Conservation (phyloP, 2,329 filamentous ascomycete genomes). For the Nemania bipapillata region DNA sequence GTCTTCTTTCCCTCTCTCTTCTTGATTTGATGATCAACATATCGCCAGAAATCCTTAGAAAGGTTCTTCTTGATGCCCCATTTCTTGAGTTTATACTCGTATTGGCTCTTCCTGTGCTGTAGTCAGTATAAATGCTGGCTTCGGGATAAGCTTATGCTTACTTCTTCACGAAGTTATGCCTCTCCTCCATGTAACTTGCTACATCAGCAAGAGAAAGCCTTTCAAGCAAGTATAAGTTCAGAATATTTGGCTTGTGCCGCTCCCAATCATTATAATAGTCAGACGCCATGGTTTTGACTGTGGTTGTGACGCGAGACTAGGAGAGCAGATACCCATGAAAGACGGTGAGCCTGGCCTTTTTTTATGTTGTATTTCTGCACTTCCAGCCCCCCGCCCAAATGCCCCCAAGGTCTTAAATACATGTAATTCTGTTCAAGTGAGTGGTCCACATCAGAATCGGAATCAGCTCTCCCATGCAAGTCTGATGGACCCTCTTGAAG, state of each 20-base stretch:
- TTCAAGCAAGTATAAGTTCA: slow-evolving; percentile 8
- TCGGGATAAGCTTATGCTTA: not conserved
- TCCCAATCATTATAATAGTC: slow-evolving; percentile 29
- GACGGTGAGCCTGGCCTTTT: not conserved
- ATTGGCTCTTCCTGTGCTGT: slow-evolving; percentile 5
- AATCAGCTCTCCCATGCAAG: not conserved
- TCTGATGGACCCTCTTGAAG: not conserved
- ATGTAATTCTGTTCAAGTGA: not conserved
- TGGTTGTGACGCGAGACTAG: not conserved
- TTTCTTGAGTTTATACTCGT: slow-evolving; percentile 24
- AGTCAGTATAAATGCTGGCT: not conserved
- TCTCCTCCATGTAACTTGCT: slow-evolving; percentile 5
- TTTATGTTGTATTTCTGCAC: not conserved
- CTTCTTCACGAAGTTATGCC: slow-evolving; percentile 24
- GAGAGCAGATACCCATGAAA: not conserved
- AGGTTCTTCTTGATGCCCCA: slow-evolving; percentile 24
- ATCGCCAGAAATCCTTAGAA: slow-evolving; percentile 6
- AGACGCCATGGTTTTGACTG: slow-evolving; percentile 5
- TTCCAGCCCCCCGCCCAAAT: not conserved
- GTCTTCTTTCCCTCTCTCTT: not conserved
- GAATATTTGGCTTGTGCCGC: slow-evolving; percentile 18
- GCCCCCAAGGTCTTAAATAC: not conserved
- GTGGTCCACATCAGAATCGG: not conserved
- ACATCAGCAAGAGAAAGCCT: not conserved
- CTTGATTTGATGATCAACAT: slow-evolving; percentile 14